Evolutionary conservation across 371 early-diverging fungal genomes (phyloP).

Genomic region (Rhizopus sp.): DNA sequence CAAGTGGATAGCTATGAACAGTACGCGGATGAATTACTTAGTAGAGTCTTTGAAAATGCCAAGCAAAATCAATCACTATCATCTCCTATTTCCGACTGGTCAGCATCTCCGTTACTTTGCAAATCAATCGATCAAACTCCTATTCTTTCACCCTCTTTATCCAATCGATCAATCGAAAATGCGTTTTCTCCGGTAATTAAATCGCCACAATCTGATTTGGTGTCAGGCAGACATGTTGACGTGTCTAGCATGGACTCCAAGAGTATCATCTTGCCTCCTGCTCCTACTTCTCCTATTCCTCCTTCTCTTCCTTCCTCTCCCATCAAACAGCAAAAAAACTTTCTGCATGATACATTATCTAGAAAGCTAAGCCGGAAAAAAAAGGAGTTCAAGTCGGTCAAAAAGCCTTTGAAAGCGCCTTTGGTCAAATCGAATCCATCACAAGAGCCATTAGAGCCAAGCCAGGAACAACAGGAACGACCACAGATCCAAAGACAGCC

Average conservation of each 20-base stretch:
- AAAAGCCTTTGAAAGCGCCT: neutral
- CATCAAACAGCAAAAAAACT: no score
- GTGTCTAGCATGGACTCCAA: neutral
- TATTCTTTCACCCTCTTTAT: neutral
- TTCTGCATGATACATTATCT: no score
- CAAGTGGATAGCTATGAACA: slow-evolving; percentile 9
- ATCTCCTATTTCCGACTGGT: neutral
- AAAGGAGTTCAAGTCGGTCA: no score
- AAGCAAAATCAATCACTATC: slow-evolving; percentile 6
- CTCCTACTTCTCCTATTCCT: no score
- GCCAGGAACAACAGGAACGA: neutral
- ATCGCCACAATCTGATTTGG: no score
- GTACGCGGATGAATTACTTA: slow-evolving; percentile 18
- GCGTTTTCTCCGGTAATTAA: no score
- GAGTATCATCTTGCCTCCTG: neutral
- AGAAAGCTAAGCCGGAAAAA: no score
- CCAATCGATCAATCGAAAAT: neutral
- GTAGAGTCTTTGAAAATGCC: slow-evolving; percentile 20
- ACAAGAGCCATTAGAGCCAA: neutral
- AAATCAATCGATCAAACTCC: neutral
- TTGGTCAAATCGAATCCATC: neutral
- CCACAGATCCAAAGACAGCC: neutral
- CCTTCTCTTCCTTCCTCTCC: no score
- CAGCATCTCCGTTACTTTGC: neutral
- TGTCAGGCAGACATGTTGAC: neutral